phyloP scores from a whole-genome alignment of 2,329 filamentous ascomycete genomes.

The Sporothrix luriei region DNA sequence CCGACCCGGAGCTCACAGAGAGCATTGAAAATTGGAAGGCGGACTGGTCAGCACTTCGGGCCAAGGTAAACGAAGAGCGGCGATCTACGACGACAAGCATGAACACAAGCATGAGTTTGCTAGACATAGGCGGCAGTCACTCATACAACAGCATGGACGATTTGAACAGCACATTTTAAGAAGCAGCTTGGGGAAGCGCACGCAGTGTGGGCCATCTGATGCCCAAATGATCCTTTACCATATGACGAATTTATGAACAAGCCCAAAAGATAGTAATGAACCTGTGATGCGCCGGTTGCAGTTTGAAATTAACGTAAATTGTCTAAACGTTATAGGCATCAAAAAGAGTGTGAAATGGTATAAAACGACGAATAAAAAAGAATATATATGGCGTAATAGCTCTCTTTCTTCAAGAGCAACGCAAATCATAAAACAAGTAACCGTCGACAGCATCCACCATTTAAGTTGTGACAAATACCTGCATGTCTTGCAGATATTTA shows the following conservation, averaged over 20 bases:
- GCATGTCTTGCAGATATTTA: no score
- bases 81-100: constrained; percentile 1
- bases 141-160: neutral
- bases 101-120: constrained; percentile 21
- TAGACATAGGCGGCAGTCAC: neutral
- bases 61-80: constrained; percentile 32
- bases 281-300: neutral
- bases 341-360: neutral
- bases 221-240: neutral
- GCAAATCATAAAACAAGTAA: neutral
- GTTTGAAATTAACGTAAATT: neutral
- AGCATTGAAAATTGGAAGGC: constrained; percentile 65
- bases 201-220: neutral
- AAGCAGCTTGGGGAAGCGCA: neutral
- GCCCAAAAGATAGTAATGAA: neutral
- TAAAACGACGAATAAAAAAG: neutral
- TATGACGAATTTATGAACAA: neutral
- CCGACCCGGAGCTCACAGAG: constrained; percentile 58
- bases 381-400: neutral
- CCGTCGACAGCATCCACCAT: neutral
- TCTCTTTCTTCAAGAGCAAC: neutral
- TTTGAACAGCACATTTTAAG: constrained; percentile 18
- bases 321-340: neutral
- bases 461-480: neutral
- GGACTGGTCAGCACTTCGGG: constrained; percentile 55